Percentiles rank a stretch among this genome's conserved stretches.
Evolutionary conservation across 176 grass and related monocot species (phyloP).

Genomic region (Oropetium thomaeum): DNA sequence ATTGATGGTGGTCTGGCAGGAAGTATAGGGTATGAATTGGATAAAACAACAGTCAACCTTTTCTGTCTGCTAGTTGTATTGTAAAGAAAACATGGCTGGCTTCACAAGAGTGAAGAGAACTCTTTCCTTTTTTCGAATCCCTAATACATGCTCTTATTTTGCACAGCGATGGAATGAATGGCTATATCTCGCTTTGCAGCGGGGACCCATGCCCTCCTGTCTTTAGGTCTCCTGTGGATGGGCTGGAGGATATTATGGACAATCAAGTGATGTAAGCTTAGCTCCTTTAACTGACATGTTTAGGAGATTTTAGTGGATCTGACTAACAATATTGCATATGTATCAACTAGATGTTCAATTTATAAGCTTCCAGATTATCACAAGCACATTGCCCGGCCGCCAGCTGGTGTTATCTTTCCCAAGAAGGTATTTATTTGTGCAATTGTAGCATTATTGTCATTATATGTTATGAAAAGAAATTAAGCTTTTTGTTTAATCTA

Average conservation of each 20-base stretch:
- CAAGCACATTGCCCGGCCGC: conserved; percentile 78
- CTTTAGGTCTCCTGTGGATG: conserved; percentile 85
- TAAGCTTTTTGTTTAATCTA: conserved; percentile 31
- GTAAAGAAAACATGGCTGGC: neutral
- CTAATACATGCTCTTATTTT: conserved; percentile 31
- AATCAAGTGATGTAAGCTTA: conserved; percentile 98
- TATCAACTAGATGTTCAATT: conserved; percentile 67
- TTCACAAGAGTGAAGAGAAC: neutral
- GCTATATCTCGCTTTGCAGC: conserved; percentile 79
- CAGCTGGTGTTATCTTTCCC: conserved; percentile 81
- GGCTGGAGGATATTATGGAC: conserved; percentile 82
- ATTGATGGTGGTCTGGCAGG: neutral
- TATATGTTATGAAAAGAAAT: neutral
- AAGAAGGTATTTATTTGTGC: conserved; percentile 61
- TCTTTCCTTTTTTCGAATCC: neutral
- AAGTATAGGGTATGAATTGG: neutral
- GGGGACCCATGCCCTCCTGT: conserved; percentile 89
- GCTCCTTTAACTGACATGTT: conserved; percentile 10
- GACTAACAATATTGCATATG: conserved; percentile 28
- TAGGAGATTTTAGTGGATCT: conserved; percentile 5
- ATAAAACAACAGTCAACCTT: neutral
- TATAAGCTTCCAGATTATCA: conserved; percentile 93
- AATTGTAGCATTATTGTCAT: neutral
- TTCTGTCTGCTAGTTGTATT: neutral
- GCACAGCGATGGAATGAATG: conserved; percentile 96